Base-by-base conservation (phyloP, 192 early-diverging fungal species). In the Umbelopsis isabellina region DNA sequence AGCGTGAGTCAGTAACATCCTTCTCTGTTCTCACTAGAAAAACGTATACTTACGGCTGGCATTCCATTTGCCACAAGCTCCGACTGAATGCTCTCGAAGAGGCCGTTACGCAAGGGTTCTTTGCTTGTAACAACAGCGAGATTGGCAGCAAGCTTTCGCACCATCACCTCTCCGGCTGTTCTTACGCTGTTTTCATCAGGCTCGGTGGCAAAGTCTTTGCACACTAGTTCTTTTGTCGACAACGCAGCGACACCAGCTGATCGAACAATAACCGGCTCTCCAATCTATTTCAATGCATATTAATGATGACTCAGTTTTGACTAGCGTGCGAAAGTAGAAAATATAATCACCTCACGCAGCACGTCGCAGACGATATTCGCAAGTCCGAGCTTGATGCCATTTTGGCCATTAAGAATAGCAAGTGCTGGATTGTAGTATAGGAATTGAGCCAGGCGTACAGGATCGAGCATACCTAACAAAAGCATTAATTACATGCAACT, bases 131-230 rank as follows among this genome's bases (percentile, higher is more conserved):
- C 94, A 15, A 96, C 84, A 6, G 94, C 94, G 12, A 75, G 67
- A 22, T 71, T 72, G 30, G 66, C 70, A 22, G 71, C 74, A 6
- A 99, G 75, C 25, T 89, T 93, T 68, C 95, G 94, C 9, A 93
- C 94, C 97, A 99, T 99, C 15, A 91, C 75, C 70, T 97, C 93
- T 13, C 95, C 96, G 2, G 98, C 92, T 37, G 91, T 89, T 50
- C 93, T 85, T 84, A 99, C 86, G 65, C 92, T 90, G 49, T 91
- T 90, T 79, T 98, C 97, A 71, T 96, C 93, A 12, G 93, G 90
- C 70, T 99, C 98, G 55, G 90, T 85, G 2, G 93, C 93, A 88
- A 98, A 98, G 74, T 99, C 98, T 82, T 98, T 98, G 51, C 94
- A 76, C 16, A 99, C 84, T 61, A 97, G 84, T 72, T 98, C 96